Percentiles rank a stretch among this genome's conserved stretches.
These are phyloP conservation scores for Brasilioporus rufonigricans DNA, from an alignment of 768 basidiomycete species.

Conservation along the genomic window DNA sequence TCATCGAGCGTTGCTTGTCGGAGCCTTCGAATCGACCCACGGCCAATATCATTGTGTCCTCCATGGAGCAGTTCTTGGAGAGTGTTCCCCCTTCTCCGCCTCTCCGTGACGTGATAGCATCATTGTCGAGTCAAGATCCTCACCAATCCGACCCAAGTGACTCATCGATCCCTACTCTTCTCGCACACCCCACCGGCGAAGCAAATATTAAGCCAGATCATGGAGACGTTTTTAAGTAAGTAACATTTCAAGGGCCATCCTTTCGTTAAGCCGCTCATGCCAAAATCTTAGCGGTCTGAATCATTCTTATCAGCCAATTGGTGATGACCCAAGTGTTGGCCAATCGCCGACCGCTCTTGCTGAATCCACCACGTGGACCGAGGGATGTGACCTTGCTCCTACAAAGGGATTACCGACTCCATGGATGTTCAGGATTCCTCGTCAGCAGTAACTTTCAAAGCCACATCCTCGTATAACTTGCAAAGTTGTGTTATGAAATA, in stretches of 20 bases:
- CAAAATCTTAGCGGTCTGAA: neutral
- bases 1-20: neutral
- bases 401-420: neutral
- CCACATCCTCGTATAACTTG: too few species aligned
- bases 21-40: neutral
- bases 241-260: neutral
- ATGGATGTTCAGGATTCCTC: neutral
- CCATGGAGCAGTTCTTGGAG: neutral
- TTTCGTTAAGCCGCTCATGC: neutral
- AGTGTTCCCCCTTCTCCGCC: neutral
- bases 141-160: neutral
- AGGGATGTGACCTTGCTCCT: neutral
- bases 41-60: neutral
- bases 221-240: neutral
- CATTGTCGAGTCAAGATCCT: neutral
- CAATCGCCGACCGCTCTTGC: neutral
- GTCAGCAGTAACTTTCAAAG: neutral
- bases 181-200: neutral
- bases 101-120: neutral
- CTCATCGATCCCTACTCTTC: neutral
- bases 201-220: neutral
- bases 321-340: neutral
- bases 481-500: too few species aligned
- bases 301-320: neutral
- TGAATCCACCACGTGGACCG: neutral